A percentile compares a stretch with the other conserved stretches of the same genome.
These are phyloP conservation scores for Phyllostachys edulis DNA, from an alignment of 176 grass and related monocot genomes.

Conservation along the genomic window DNA sequence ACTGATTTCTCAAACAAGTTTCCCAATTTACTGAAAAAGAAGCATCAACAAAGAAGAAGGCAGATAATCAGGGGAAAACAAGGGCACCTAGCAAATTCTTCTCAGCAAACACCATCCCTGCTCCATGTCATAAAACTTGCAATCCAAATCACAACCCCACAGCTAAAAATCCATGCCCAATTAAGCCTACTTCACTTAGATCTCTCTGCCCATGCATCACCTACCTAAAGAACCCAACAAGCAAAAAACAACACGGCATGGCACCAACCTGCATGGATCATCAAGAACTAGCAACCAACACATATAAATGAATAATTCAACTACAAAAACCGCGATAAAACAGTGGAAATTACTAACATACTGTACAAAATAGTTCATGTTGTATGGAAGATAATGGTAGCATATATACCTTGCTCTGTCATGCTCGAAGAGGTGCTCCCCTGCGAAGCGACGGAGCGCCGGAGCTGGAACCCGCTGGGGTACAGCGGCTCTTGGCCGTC, in stretches of 20 bases:
- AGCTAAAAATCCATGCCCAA: neutral
- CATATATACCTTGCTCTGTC: conserved; percentile 42
- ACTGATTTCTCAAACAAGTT: neutral
- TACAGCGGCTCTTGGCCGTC: conserved; percentile 26
- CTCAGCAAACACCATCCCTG: neutral
- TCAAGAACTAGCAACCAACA: neutral
- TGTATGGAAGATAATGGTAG: neutral
- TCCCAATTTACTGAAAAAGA: neutral
- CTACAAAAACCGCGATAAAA: neutral
- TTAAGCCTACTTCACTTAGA: neutral
- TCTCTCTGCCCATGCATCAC: conserved; percentile 11
- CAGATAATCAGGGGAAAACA: neutral
- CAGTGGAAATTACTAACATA: conserved; percentile 1
- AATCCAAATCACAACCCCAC: neutral
- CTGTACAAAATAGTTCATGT: neutral
- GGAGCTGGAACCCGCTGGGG: conserved; percentile 42
- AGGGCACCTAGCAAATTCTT: neutral
- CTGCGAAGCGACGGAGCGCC: conserved; percentile 41
- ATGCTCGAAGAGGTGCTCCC: conserved; percentile 37
- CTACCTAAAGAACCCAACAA: neutral
- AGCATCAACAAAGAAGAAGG: neutral
- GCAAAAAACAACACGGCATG: neutral
- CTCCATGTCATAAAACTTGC: neutral
- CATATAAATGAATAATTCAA: neutral
- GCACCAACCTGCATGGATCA: neutral